These are phyloP conservation scores for Hypoxylon trugodes DNA, from an alignment of 495 filamentous ascomycete genomes.

Conservation along the genomic window DNA sequence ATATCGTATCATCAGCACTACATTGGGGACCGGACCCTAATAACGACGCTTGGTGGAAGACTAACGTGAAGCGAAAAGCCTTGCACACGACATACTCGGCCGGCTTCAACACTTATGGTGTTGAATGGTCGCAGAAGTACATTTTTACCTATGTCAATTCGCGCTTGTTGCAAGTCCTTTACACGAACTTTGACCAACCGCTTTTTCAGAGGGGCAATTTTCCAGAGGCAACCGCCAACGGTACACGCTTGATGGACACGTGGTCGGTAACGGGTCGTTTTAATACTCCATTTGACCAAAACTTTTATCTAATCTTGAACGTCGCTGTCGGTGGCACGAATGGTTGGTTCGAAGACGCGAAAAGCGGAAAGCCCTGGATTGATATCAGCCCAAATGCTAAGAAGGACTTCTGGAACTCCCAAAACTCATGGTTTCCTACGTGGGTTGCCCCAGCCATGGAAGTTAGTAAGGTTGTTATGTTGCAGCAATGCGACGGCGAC, in stretches of 20 bases:
- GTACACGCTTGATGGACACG: conserved; percentile 69
- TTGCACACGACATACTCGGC: conserved; percentile 77
- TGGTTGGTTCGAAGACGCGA: conserved; percentile 81
- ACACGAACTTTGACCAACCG: conserved; percentile 74
- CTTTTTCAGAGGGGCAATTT: conserved; percentile 82
- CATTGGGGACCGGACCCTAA: conserved; percentile 77
- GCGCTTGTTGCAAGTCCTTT: conserved; percentile 79
- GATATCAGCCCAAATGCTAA: conserved; percentile 69
- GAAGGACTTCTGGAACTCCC: conserved; percentile 77
- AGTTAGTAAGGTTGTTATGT: conserved; percentile 79
- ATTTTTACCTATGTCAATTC: conserved; percentile 87
- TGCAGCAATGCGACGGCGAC: conserved; percentile 73
- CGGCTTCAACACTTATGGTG: conserved; percentile 74
- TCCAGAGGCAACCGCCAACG: conserved; percentile 71
- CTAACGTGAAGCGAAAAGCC: conserved; percentile 77
- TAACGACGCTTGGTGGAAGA: conserved; percentile 77
- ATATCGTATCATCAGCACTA: conserved; percentile 80
- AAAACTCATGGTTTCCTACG: conserved; percentile 74
- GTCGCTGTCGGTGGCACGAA: conserved; percentile 85
- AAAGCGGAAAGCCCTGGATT: conserved; percentile 80
- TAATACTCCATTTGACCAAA: conserved; percentile 80
- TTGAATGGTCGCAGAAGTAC: conserved; percentile 90
- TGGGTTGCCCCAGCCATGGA: conserved; percentile 77
- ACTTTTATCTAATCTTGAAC: conserved; percentile 84
- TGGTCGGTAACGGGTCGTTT: conserved; percentile 71